Conservation (phyloP, 257 asterid genomes). For the Linaria vulgaris region DNA sequence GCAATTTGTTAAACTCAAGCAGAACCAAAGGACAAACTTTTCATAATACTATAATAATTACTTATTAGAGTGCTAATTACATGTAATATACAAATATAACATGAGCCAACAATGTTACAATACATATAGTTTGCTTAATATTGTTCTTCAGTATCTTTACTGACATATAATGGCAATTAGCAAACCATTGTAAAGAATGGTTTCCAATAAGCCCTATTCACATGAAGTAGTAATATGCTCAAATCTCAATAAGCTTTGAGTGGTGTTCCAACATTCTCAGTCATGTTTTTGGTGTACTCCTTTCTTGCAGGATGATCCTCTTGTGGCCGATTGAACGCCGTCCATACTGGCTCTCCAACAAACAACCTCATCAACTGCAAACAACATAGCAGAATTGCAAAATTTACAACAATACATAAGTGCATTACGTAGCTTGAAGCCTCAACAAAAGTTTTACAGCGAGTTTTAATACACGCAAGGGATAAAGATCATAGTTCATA, state of each 20-base stretch:
- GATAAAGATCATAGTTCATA: neutral
- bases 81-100: no score
- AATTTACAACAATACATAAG: no score
- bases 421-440: no score
- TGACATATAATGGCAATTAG: neutral
- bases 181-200: neutral
- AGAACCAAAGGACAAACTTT: neutral
- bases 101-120: no score
- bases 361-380: slow-evolving; percentile 80
- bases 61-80: neutral
- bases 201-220: neutral
- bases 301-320: slow-evolving; percentile 75
- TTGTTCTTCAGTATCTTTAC: neutral
- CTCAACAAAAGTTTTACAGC: no score
- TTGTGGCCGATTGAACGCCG: slow-evolving; percentile 76
- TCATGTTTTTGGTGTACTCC: slow-evolving; percentile 43
- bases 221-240: slow-evolving; percentile 15
- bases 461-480: no score
- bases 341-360: slow-evolving; percentile 92
- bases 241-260: slow-evolving; percentile 57
- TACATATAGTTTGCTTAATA: neutral
- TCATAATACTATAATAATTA: neutral
- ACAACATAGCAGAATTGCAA: slow-evolving; percentile 6
- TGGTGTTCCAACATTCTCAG: slow-evolving; percentile 35
- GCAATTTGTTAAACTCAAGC: no score